A percentile compares a stretch with the other conserved stretches of the same genome.
Conservation (phyloP, 1,284 basidiomycete species). For the Meira nashicola region DNA sequence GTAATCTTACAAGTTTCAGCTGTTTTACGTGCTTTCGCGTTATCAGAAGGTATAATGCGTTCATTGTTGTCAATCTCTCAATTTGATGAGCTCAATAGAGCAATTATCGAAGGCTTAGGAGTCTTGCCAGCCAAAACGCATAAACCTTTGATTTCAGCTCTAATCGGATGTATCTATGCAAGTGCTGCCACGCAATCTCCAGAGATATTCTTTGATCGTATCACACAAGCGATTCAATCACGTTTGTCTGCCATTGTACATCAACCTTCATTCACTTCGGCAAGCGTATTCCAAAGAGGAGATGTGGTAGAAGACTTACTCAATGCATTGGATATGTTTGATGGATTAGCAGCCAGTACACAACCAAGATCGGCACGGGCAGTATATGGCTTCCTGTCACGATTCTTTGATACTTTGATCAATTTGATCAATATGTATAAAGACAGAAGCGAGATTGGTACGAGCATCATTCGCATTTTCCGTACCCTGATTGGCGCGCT, state of each 20-base stretch:
- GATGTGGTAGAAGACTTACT: constrained; percentile 31
- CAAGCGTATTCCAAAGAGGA: constrained; percentile 24
- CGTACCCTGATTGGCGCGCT: constrained; percentile 19
- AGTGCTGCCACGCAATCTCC: constrained; percentile 5
- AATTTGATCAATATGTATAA: constrained; percentile 27
- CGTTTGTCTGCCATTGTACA: constrained; percentile 30
- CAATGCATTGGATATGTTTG: constrained; percentile 39
- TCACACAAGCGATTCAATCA: constrained; percentile 32
- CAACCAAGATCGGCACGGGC: constrained; percentile 32
- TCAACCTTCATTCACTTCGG: constrained; percentile 19
- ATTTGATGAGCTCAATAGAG: constrained; percentile 32
- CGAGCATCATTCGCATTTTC: constrained; percentile 21
- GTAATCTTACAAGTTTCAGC: constrained; percentile 39
- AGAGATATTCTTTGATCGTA: constrained; percentile 19
- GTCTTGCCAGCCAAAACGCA: constrained; percentile 39
- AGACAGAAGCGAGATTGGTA: constrained; percentile 26
- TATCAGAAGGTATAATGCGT: constrained; percentile 36
- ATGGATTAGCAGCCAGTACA: constrained; percentile 28
- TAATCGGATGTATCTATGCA: constrained; percentile 42
- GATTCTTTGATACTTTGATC: constrained; percentile 29
- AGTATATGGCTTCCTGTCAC: constrained; percentile 31
- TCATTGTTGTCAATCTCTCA: constrained; percentile 30
- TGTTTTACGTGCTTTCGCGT: constrained; percentile 31
- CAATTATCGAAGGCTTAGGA: constrained; percentile 29
- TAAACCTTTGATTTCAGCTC: constrained; percentile 31